Percentiles rank a stretch among this genome's conserved stretches.
phyloP scores from a whole-genome alignment of 306 rosid genomes.

The Neltuma alba region DNA sequence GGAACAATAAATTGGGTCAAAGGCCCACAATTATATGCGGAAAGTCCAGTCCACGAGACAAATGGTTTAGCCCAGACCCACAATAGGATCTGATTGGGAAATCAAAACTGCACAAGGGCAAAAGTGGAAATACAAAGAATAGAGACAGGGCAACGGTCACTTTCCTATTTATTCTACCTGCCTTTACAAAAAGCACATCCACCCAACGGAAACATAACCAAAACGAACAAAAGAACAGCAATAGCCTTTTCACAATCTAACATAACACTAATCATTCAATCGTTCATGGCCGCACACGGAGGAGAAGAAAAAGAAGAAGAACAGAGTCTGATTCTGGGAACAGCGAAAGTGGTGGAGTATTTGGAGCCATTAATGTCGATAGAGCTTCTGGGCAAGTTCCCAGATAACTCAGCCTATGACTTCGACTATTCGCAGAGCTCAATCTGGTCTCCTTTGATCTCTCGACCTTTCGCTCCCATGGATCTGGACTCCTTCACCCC shows the following conservation, averaged over 20 bases:
- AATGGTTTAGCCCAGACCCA: too few relatives aligned
- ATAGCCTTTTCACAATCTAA: neutral
- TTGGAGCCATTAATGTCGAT: conserved; percentile 72
- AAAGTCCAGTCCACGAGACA: neutral
- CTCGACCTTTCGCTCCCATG: conserved; percentile 49
- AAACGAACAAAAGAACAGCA: neutral
- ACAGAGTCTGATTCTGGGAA: conserved; percentile 26
- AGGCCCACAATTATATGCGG: neutral
- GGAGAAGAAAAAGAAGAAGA: conserved; percentile 17
- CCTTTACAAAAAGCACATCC: neutral
- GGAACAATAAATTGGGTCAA: neutral
- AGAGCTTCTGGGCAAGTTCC: conserved; percentile 84
- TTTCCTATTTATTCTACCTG: neutral
- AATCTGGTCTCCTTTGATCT: conserved; percentile 87
- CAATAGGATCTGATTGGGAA: neutral
- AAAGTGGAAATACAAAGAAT: neutral
- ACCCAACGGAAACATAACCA: neutral
- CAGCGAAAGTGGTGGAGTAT: conserved; percentile 70
- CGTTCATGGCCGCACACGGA: neutral
- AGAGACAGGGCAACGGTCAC: conserved; percentile 33
- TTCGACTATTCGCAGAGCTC: conserved; percentile 90
- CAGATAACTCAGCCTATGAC: conserved; percentile 86
- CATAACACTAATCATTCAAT: conserved; percentile 1
- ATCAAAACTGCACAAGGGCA: neutral
- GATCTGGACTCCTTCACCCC: conserved; percentile 58